Percentiles rank a stretch among this genome's conserved stretches.
These are phyloP conservation scores for Plasmodium malariae DNA, from an alignment of 169 alveolate species.

Conservation along the genomic window DNA sequence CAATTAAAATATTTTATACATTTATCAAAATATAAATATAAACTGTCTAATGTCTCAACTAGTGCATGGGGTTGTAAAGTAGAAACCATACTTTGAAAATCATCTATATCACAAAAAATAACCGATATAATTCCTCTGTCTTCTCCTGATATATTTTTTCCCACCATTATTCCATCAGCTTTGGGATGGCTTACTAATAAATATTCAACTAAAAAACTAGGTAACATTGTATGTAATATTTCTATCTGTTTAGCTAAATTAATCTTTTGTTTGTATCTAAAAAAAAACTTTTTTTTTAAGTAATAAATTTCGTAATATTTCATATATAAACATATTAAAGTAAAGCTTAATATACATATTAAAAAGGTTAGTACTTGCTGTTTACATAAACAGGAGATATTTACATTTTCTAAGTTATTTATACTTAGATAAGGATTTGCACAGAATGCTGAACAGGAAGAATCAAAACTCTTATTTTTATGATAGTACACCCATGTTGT, in stretches of 20 bases:
- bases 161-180: slow-evolving; percentile 82
- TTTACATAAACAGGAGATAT: slow-evolving; percentile 59
- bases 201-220: slow-evolving; percentile 89
- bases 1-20: slow-evolving; percentile 94
- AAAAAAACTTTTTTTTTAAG: slow-evolving; percentile 84
- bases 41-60: slow-evolving; percentile 93
- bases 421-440: slow-evolving; percentile 69
- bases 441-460: slow-evolving; percentile 62
- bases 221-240: slow-evolving; percentile 92
- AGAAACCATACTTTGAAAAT: slow-evolving; percentile 96
- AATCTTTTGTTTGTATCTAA: slow-evolving; percentile 85
- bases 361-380: slow-evolving; percentile 72
- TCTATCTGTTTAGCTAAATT: slow-evolving; percentile 89
- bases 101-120: slow-evolving; percentile 96
- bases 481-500: slow-evolving; percentile 27
- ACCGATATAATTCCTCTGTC: slow-evolving; percentile 96
- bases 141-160: slow-evolving; percentile 84
- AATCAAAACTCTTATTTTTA: slow-evolving; percentile 62
- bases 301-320: slow-evolving; percentile 89
- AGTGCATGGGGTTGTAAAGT: slow-evolving; percentile 93
- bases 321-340: slow-evolving; percentile 84
- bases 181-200: slow-evolving; percentile 82
- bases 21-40: slow-evolving; percentile 95
- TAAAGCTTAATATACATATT: slow-evolving; percentile 84
- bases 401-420: slow-evolving; percentile 13